Conservation (phyloP, 1,284 basidiomycete genomes). For the Tylopilus sp. region DNA sequence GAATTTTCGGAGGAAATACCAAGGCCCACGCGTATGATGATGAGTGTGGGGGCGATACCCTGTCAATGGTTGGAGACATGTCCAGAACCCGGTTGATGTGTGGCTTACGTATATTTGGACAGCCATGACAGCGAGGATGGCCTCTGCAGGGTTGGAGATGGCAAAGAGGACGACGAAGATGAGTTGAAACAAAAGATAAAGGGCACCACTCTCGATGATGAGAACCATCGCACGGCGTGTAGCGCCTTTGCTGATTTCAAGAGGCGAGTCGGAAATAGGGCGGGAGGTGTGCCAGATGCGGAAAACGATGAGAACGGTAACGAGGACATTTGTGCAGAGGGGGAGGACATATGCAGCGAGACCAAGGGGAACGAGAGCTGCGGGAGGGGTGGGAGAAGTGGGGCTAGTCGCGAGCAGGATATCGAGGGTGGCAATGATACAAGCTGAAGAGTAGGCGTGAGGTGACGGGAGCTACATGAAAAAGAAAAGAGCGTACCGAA, state of each 20-base stretch:
- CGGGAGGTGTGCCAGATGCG: conserved; percentile 36
- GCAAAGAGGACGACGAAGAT: conserved; percentile 40
- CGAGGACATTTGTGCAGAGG: conserved; percentile 38
- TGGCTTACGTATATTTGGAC: conserved; percentile 41
- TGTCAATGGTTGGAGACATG: conserved; percentile 1
- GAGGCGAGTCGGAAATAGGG: not conserved
- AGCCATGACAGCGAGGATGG: conserved; percentile 36
- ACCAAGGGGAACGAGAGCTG: conserved; percentile 30
- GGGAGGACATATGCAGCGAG: conserved; percentile 36
- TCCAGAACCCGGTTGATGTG: not conserved
- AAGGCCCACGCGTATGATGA: conserved; percentile 32
- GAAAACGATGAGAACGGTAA: conserved; percentile 38
- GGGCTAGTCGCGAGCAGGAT: conserved; percentile 27
- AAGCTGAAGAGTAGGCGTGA: conserved; percentile 21
- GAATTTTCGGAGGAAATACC: conserved; percentile 30
- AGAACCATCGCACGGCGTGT: conserved; percentile 31
- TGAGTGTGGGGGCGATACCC: conserved; percentile 34
- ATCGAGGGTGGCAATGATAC: conserved; percentile 22
- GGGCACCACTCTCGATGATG: conserved; percentile 39
- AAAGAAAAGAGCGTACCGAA: conserved; percentile 28
- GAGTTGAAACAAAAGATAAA: conserved; percentile 41
- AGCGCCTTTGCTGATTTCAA: conserved; percentile 11
- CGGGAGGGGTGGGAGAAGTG: conserved; percentile 28
- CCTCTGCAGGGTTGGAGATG: conserved; percentile 34
- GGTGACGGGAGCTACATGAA: not conserved